phyloP scores from a whole-genome alignment of 164 flowering plant genomes.

The Dillenia suffruticosa region DNA sequence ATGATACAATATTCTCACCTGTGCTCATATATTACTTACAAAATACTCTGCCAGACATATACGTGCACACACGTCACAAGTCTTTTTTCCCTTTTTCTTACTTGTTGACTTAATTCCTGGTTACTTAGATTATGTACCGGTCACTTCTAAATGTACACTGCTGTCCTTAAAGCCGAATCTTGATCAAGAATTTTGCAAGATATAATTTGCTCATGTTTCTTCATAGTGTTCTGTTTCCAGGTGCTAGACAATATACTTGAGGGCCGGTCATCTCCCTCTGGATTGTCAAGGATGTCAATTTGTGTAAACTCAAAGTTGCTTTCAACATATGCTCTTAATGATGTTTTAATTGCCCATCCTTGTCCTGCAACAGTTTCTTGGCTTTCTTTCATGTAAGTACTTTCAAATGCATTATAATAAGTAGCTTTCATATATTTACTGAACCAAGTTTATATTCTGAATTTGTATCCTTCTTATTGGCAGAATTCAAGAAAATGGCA shows the following conservation, averaged over 20 bases:
- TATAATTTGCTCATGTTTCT: too few relatives aligned
- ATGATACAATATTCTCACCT: too few relatives aligned
- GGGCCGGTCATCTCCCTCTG: constrained; percentile 35
- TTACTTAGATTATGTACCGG: too few relatives aligned
- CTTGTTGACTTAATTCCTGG: too few relatives aligned
- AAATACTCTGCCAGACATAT: too few relatives aligned
- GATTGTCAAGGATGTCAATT: constrained; percentile 59
- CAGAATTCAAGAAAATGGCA: constrained; percentile 48
- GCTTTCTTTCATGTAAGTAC: constrained; percentile 69
- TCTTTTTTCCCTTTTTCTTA: too few relatives aligned
- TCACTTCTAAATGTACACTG: too few relatives aligned
- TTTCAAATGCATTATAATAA: background rate
- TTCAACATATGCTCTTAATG: constrained; percentile 73
- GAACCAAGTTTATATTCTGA: background rate
- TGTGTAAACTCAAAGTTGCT: constrained; percentile 42
- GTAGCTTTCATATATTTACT: background rate
- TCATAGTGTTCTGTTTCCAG: constrained; percentile 27
- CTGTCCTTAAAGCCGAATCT: too few relatives aligned
- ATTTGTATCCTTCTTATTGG: constrained; percentile 2
- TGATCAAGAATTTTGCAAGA: too few relatives aligned
- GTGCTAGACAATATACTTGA: constrained; percentile 61
- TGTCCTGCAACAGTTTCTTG: constrained; percentile 87
- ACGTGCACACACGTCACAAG: too few relatives aligned
- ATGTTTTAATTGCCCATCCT: constrained; percentile 75
- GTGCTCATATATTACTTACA: too few relatives aligned